These are phyloP conservation scores for Coniferiporia weirii DNA, from an alignment of 1,284 basidiomycete genomes.

Conservation along the genomic window DNA sequence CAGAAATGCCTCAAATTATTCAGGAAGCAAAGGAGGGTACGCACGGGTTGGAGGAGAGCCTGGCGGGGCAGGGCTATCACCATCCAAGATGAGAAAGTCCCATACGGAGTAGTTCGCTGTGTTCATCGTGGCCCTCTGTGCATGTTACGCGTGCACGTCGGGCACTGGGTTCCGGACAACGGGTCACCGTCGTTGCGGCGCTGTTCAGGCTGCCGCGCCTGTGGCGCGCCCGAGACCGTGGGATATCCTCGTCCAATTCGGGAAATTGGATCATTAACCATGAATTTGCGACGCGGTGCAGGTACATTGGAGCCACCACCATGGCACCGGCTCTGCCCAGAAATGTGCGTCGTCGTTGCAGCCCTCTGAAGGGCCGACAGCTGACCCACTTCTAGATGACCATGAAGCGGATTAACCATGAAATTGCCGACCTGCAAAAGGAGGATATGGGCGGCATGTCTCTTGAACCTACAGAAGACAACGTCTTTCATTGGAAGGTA, in stretches of 20 bases:
- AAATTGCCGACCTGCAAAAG: conserved; percentile 78
- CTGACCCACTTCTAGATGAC: conserved; percentile 53
- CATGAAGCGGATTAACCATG: conserved; percentile 82
- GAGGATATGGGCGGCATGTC: conserved; percentile 78
- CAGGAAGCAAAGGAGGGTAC: conserved; percentile 15
- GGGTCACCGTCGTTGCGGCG: not conserved
- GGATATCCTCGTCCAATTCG: not conserved
- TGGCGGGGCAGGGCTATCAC: conserved; percentile 37
- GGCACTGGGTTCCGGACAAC: not conserved
- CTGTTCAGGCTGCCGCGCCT: not conserved
- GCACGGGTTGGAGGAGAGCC: conserved; percentile 54
- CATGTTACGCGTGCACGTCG: not conserved
- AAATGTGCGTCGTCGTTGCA: not conserved
- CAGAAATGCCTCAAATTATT: not conserved
- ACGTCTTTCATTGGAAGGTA: conserved; percentile 45
- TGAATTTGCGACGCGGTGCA: no score
- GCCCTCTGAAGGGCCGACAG: no score
- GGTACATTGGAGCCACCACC: not conserved
- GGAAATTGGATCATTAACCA: not conserved
- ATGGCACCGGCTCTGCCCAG: not conserved
- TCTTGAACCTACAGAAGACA: conserved; percentile 54
- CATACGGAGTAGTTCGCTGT: not conserved
- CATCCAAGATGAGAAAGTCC: not conserved
- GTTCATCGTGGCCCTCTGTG: not conserved
- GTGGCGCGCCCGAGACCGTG: not conserved